Percentiles rank a stretch among this genome's conserved stretches.
Evolutionary conservation across 495 filamentous ascomycete genomes (phyloP).

Genomic region (Neurospora sp.): DNA sequence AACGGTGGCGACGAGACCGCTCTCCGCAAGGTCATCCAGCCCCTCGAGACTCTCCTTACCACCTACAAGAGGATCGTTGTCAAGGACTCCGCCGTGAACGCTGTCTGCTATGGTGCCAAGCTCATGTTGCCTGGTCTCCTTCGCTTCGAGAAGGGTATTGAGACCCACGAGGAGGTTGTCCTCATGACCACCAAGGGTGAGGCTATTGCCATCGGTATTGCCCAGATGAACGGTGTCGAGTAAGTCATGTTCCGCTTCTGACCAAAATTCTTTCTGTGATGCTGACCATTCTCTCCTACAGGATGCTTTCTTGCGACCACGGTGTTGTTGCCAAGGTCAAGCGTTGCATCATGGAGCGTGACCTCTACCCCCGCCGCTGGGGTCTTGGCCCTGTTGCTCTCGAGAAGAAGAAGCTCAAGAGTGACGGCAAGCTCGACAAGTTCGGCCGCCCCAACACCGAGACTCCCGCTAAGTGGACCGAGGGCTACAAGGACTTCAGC

Average conservation of each 20-base stretch:
- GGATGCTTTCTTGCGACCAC: slow-evolving; percentile 81
- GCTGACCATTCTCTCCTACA: neutral
- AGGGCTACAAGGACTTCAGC: slow-evolving; percentile 80
- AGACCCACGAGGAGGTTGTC: slow-evolving; percentile 49
- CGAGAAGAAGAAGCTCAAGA: slow-evolving; percentile 99
- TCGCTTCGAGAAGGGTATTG: slow-evolving; percentile 80
- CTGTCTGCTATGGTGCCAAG: slow-evolving; percentile 96
- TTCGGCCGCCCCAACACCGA: slow-evolving; percentile 83
- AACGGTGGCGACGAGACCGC: slow-evolving; percentile 83
- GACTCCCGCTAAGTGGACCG: slow-evolving; percentile 85
- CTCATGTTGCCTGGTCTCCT: slow-evolving; percentile 94
- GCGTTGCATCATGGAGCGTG: slow-evolving; percentile 96
- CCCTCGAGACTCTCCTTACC: slow-evolving; percentile 81
- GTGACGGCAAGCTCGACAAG: slow-evolving; percentile 95
- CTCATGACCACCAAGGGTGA: slow-evolving; percentile 98
- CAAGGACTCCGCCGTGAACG: slow-evolving; percentile 92
- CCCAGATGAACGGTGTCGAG: slow-evolving; percentile 57
- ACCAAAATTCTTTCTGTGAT: too few relatives aligned
- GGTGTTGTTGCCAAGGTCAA: slow-evolving; percentile 97
- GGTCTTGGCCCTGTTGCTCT: slow-evolving; percentile 80
- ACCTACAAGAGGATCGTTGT: slow-evolving; percentile 93
- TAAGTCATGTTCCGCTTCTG: slow-evolving; percentile 3
- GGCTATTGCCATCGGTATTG: slow-evolving; percentile 89
- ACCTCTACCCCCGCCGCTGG: slow-evolving; percentile 91
- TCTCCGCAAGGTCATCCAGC: slow-evolving; percentile 77